Evolutionary conservation across 306 rosid species (phyloP), one percentile per base, ranked within the genome.

Genomic region (Fagus sylvatica): DNA sequence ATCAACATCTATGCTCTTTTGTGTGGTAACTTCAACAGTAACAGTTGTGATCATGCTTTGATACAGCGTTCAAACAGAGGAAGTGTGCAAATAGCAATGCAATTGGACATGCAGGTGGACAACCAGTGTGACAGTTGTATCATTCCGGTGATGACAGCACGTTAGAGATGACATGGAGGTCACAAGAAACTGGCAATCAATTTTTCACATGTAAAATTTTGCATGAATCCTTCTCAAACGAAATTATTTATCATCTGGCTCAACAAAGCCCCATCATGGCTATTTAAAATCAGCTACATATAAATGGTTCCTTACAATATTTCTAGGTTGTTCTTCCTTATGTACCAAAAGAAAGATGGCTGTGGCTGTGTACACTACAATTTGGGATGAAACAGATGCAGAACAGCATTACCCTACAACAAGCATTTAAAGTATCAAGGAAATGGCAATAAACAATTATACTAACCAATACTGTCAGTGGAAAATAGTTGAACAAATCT

Each of bases 401-500:
- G 48, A 68, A 54, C 30, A 41, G 49, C 42, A 64, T 74, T 37
- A 53, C 36, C 62, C 34, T 40, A 3, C 39, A 70, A 36, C 34
- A 46, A 60, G 78, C 30, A 46, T 77, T 39, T 65, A 60, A 39
- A 66, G 59, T 53, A 19, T 13, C 71, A 56, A 54, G 55, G 39
- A 73, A 57, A 33, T 22, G 40, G 32, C 59, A 48, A 65, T 49
- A 41, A 10, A 43, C 17, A 43, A 60, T 22, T 22, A 22, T 72
- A 93, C 99, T 89, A 85, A 95, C 98, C 97, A 95, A 72, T 40
- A 98, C 98, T 74, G 99, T 93, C 84, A 93, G 87, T 0, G 99
- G 99, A 74, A 95, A 95, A 87, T 93, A 95, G 88, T 95, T 98
- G 80, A 95, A 95, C 82, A 95, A 84, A 82, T 95, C 97, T 2